Evolutionary conservation across 345 rosid species (phyloP).

Genomic region (Populus alba): DNA sequence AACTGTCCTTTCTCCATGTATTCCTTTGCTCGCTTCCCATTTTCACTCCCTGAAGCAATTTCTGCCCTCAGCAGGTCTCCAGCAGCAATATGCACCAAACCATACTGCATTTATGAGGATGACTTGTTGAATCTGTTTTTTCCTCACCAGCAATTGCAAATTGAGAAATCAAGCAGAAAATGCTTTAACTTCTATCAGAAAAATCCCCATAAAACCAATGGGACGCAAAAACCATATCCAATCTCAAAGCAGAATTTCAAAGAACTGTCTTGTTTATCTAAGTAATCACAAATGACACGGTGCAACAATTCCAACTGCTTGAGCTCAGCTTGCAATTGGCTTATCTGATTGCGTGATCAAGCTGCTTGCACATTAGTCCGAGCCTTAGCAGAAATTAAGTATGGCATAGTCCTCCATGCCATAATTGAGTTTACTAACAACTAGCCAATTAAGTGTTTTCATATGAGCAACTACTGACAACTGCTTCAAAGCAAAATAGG

Average conservation of each 20-base stretch:
- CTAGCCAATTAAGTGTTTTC: neutral
- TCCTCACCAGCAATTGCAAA: slow-evolving; percentile 18
- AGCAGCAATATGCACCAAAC: slow-evolving; percentile 88
- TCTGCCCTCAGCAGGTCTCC: slow-evolving; percentile 85
- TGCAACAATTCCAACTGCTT: neutral
- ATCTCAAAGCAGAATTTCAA: neutral
- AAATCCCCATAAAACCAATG: neutral
- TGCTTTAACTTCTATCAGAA: slow-evolving; percentile 7
- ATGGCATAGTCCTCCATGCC: neutral
- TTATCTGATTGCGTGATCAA: neutral
- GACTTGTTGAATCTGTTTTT: slow-evolving; percentile 27
- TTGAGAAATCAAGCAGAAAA: slow-evolving; percentile 8
- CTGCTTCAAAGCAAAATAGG: neutral
- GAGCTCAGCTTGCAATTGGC: neutral
- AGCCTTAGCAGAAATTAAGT: neutral
- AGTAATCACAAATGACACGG: neutral
- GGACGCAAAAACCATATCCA: neutral
- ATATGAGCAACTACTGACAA: neutral
- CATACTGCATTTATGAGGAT: slow-evolving; percentile 66
- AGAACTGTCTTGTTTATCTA: neutral
- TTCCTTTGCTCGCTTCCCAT: slow-evolving; percentile 77
- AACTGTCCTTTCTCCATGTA: slow-evolving; percentile 81
- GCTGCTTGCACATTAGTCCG: neutral
- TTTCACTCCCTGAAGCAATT: slow-evolving; percentile 76
- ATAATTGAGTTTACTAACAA: neutral